Conservation (phyloP, 805 yeast species). For the Vanderwaltozyma polyspora region DNA sequence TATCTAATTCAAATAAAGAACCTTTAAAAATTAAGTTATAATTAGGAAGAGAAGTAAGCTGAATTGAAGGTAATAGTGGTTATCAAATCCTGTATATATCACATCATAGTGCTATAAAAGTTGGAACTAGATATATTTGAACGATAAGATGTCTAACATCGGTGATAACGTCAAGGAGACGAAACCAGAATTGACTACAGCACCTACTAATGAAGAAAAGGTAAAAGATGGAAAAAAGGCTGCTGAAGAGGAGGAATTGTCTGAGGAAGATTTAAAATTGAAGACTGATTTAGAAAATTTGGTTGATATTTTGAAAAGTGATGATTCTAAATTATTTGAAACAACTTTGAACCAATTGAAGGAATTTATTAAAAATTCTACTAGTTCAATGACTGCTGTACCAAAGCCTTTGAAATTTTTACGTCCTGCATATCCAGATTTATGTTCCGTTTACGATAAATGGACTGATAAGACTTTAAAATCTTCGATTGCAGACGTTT, state of each 20-base stretch:
- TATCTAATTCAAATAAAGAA: no score
- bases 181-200: neutral
- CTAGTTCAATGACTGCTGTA: conserved; percentile 98
- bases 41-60: no score
- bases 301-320: conserved; percentile 64
- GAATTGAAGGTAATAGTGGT: no score
- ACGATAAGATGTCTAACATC: no score
- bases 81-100: no score
- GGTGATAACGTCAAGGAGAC: conserved; percentile 1
- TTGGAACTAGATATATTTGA: no score
- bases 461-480: conserved; percentile 48
- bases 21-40: no score
- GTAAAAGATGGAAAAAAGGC: conserved; percentile 7
- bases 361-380: conserved; percentile 73
- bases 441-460: conserved; percentile 51
- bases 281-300: conserved; percentile 78
- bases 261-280: conserved; percentile 85
- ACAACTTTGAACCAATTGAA: conserved; percentile 62
- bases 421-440: conserved; percentile 70
- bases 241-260: conserved; percentile 54
- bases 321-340: conserved; percentile 36
- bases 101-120: no score
- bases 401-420: conserved; percentile 96
- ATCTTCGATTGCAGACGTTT: conserved; percentile 66
- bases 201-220: conserved; percentile 2